phyloP scores from a whole-genome alignment of 2,329 filamentous ascomycete species.

The Xylariaceae sp. region DNA sequence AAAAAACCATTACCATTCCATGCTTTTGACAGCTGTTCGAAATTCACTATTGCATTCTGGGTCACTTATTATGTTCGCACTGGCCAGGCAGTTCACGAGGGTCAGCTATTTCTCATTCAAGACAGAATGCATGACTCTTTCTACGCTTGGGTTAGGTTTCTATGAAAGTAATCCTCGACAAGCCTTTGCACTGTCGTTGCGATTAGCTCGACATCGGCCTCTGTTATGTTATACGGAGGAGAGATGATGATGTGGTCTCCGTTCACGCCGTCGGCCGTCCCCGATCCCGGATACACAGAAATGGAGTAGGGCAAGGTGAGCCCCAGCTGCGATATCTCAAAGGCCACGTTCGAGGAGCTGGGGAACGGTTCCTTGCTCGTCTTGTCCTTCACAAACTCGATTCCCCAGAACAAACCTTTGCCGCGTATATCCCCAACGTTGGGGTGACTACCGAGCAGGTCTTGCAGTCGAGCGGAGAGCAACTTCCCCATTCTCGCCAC shows the following conservation, averaged over 20 bases:
- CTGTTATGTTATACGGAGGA: conserved; percentile 61
- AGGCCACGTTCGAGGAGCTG: conserved; percentile 11
- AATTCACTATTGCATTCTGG: too few species aligned
- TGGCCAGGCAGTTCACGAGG: too few species aligned
- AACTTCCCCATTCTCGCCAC: conserved; percentile 28
- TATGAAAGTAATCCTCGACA: conserved; percentile 39
- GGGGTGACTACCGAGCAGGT: conserved; percentile 25
- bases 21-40: too few species aligned
- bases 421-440: conserved; percentile 38
- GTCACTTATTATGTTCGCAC: too few species aligned
- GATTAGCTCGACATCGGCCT: conserved; percentile 50
- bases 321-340: conserved; percentile 14
- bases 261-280: conserved; percentile 45
- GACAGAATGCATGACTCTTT: neutral
- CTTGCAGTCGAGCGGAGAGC: conserved; percentile 26
- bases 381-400: conserved; percentile 41
- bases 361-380: conserved; percentile 34
- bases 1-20: too few species aligned
- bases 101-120: too few species aligned
- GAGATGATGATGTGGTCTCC: conserved; percentile 63
- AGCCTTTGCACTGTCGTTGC: conserved; percentile 47
- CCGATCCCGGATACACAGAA: conserved; percentile 46
- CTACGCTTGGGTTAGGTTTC: neutral
- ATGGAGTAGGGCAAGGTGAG: conserved; percentile 19
- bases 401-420: conserved; percentile 40